Base-by-base conservation (phyloP, 2,329 filamentous ascomycete species). In the Phyllosticta capitalensis region DNA sequence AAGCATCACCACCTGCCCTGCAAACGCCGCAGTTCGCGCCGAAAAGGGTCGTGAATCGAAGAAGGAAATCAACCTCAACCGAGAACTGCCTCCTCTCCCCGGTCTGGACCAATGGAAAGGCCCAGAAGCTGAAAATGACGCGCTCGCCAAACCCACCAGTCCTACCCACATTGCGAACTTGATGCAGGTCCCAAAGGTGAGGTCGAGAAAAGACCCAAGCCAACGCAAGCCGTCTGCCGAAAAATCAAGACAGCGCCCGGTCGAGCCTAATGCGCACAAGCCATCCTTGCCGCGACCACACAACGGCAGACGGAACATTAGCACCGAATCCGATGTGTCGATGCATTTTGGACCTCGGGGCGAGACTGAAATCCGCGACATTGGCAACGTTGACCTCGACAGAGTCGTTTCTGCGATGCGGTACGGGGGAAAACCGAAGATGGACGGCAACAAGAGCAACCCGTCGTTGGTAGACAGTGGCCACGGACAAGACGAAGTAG, bases 61-160 rank as follows among this genome's bases (percentile, higher is more conserved):
- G 56, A 54, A 64, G 2, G 69, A 71, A 26, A 60, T 78, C 60
- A 74, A 79, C 57, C 67, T 79, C 30, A 79, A 79, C 64, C 67
- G 76, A 59, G 75, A 78, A 61, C 65, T 79, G 22, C 77, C 77
- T 33, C 77, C 77, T 3, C 63, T 79, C 10, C 77, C 77, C 6
- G 73, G 76, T 54, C 67, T 79, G 5, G 76, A 78, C 59, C 71
- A 67, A 33, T 74, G 70, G 69, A 68, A 70, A 49, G 61, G 59
- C 9, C 64, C 54, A 50, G 30, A 56, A 22, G n/a, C 51, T 12
- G 54, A 66, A 9, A 64, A 66, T 9, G 58, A 59, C 49, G 59
- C 59, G 22, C 33, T 52, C 19, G 33, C 45, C 14, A 61, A 58
- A 60, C 22, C 54, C 20, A 62, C 20, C 17, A 56, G 20, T 50